These are phyloP conservation scores for Torrubiella hemipterigena DNA, from an alignment of 2,329 filamentous ascomycete genomes.

Conservation along the genomic window DNA sequence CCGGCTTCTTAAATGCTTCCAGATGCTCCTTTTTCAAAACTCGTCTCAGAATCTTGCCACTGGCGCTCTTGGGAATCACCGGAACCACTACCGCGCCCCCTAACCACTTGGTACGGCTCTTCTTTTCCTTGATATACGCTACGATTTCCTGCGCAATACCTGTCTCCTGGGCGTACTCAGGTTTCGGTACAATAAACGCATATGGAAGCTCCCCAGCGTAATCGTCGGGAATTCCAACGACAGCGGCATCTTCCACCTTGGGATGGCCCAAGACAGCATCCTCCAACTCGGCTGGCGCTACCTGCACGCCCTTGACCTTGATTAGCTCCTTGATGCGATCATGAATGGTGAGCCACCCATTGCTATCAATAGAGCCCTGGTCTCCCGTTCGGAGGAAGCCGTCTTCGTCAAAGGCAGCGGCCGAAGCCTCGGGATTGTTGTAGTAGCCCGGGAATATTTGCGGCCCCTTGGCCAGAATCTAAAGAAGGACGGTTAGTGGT, in stretches of 20 bases:
- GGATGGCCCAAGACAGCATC: slow-evolving; percentile 46
- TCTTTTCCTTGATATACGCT: slow-evolving; percentile 37
- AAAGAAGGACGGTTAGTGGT: no score
- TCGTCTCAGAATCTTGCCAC: slow-evolving; percentile 51
- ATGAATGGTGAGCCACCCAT: slow-evolving; percentile 44
- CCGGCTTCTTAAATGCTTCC: no score
- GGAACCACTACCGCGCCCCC: slow-evolving; percentile 36
- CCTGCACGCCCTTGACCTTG: slow-evolving; percentile 52
- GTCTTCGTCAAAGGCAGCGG: slow-evolving; percentile 38
- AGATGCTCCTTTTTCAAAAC: no score
- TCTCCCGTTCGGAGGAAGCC: slow-evolving; percentile 49
- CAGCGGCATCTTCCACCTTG: slow-evolving; percentile 44
- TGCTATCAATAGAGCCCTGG: slow-evolving; percentile 39
- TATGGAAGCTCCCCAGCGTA: slow-evolving; percentile 44
- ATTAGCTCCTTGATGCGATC: slow-evolving; percentile 59
- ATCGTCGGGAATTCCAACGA: slow-evolving; percentile 40
- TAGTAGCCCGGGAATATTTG: slow-evolving; percentile 39
- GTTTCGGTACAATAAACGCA: slow-evolving; percentile 39
- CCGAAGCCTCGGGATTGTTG: slow-evolving; percentile 27
- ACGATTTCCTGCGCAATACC: no score
- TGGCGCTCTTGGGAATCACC: slow-evolving; percentile 47
- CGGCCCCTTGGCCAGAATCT: slow-evolving; percentile 30
- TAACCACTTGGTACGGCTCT: slow-evolving; percentile 44
- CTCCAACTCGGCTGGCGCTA: slow-evolving; percentile 53
- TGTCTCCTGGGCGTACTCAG: slow-evolving; percentile 18